These are phyloP conservation scores for Termitomyces sp. DNA, from an alignment of 768 basidiomycete species.

Conservation along the genomic window DNA sequence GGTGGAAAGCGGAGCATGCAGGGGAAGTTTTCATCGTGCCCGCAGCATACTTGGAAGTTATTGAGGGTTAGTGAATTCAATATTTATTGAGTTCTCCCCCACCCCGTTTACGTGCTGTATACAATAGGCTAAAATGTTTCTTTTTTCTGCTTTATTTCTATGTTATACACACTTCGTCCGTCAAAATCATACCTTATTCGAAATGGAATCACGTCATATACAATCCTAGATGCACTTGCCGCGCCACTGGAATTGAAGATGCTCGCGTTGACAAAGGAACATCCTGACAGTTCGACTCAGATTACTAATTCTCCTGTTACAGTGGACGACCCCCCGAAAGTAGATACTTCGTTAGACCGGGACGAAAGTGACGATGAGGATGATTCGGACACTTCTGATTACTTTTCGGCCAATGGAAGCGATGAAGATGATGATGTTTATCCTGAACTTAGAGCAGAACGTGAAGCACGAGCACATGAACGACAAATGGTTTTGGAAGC, in stretches of 20 bases:
- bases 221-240: slow-evolving; percentile 5
- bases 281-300: background rate
- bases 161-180: slow-evolving; percentile 26
- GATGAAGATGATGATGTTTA: slow-evolving; percentile 26
- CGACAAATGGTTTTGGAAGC: slow-evolving; percentile 81
- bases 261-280: background rate
- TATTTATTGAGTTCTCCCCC: slow-evolving; percentile 44
- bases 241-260: background rate
- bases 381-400: slow-evolving; percentile 25
- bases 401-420: slow-evolving; percentile 32
- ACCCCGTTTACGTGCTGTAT: slow-evolving; percentile 50
- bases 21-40: slow-evolving; percentile 89
- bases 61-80: slow-evolving; percentile 80
- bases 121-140: slow-evolving; percentile 76
- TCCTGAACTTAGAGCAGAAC: slow-evolving; percentile 43
- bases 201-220: slow-evolving; percentile 18
- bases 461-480: slow-evolving; percentile 63
- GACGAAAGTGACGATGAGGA: slow-evolving; percentile 21
- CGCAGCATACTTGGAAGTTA: slow-evolving; percentile 81
- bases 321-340: slow-evolving; percentile 1
- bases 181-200: slow-evolving; percentile 25
- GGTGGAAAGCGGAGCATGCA: slow-evolving; percentile 94
- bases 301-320: background rate
- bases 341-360: slow-evolving; percentile 1
- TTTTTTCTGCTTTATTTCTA: slow-evolving; percentile 50